phyloP scores from a whole-genome alignment of 257 asterid species.

The Cruciata laevipes region DNA sequence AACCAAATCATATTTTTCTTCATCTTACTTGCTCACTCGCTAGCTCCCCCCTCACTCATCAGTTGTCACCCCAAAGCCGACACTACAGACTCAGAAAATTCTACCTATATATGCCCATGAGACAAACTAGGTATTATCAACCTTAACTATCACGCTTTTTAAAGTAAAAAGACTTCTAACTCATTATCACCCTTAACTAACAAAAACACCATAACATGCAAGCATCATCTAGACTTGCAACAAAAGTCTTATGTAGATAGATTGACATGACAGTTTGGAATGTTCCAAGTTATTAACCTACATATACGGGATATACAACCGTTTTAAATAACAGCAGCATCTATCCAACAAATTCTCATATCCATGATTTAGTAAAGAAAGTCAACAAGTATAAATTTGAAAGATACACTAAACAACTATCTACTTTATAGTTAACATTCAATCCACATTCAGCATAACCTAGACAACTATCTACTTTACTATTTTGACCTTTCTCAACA shows the following conservation, averaged over 20 bases:
- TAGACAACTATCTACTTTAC: background rate
- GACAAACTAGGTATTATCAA: background rate
- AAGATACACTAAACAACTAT: background rate
- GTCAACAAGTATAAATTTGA: background rate
- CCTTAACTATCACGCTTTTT: background rate
- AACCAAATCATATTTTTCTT: background rate
- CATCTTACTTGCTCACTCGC: background rate
- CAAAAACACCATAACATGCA: background rate
- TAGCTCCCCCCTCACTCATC: background rate
- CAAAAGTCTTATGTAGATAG: background rate
- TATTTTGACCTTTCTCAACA: background rate
- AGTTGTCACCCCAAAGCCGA: background rate
- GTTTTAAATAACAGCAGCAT: background rate
- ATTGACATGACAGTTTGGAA: background rate
- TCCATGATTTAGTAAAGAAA: background rate
- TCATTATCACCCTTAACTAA: background rate
- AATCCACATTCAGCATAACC: background rate
- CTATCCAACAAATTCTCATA: background rate
- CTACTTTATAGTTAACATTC: background rate
- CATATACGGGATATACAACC: background rate
- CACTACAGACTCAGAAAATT: background rate
- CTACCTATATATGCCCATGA: background rate
- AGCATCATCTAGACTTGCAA: background rate
- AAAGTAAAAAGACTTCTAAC: background rate
- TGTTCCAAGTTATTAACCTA: background rate